phyloP scores from a whole-genome alignment of 345 rosid genomes.

The Conringia planisiliqua region DNA sequence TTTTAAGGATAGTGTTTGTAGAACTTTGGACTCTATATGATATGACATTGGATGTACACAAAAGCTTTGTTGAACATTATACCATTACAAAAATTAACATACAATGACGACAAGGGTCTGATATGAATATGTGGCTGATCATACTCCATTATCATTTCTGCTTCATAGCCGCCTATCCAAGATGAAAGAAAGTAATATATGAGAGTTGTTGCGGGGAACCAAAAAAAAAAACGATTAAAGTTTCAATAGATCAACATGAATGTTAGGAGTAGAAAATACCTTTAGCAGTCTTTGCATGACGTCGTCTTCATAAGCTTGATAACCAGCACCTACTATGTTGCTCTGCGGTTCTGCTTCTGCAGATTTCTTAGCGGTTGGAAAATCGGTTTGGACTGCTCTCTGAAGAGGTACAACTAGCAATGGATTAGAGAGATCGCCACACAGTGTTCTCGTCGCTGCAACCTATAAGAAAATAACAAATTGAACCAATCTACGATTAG shows the following conservation, averaged over 20 bases:
- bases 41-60: not conserved
- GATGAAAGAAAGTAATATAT: not conserved
- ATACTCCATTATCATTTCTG: slow-evolving; percentile 24
- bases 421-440: slow-evolving; percentile 68
- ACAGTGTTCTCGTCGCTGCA: slow-evolving; percentile 61
- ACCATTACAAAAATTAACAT: not conserved
- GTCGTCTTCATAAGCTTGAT: slow-evolving; percentile 69
- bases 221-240: not conserved
- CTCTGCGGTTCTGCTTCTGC: slow-evolving; percentile 44
- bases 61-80: not conserved
- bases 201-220: not conserved
- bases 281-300: slow-evolving; percentile 59
- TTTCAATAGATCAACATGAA: not conserved
- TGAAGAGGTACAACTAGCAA: slow-evolving; percentile 74
- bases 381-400: slow-evolving; percentile 40
- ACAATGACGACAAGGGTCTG: not conserved
- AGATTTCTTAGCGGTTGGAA: slow-evolving; percentile 34
- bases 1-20: not conserved
- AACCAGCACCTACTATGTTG: slow-evolving; percentile 69
- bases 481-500: not conserved
- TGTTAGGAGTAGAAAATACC: slow-evolving; percentile 35
- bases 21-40: not conserved
- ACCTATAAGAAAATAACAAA: slow-evolving; percentile 37
- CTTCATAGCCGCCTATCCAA: slow-evolving; percentile 29
- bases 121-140: not conserved